phyloP scores from a whole-genome alignment of 2,329 filamentous ascomycete species.

The Paecilomyces sp. region DNA sequence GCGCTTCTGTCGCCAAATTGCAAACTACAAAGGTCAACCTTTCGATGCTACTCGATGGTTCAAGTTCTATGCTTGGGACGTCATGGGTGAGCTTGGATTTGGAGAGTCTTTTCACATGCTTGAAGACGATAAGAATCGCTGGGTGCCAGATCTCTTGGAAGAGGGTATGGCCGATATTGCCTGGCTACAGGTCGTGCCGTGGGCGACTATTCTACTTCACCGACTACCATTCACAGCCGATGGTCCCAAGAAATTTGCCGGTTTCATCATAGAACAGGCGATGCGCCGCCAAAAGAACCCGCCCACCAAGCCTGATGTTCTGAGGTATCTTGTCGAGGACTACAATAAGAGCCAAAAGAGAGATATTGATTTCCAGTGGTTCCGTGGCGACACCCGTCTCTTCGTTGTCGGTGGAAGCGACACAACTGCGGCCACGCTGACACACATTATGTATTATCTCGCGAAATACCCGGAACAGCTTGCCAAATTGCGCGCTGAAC shows the following conservation, averaged over 20 bases:
- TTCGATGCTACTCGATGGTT: not conserved
- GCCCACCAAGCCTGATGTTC: not conserved
- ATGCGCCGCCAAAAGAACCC: not conserved
- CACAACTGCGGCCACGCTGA: slow-evolving; percentile 3
- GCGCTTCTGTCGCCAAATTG: not conserved
- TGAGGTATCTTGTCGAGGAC: not conserved
- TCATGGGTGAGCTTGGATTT: not conserved
- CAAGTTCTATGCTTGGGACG: not conserved
- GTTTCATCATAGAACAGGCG: not conserved
- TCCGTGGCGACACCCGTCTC: not conserved
- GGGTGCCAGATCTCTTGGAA: not conserved
- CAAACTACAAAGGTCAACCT: not conserved
- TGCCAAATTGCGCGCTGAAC: slow-evolving; percentile 3
- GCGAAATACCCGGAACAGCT: slow-evolving; percentile 2
- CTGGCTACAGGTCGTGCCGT: not conserved
- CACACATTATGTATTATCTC: slow-evolving; percentile 2
- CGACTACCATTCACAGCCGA: not conserved
- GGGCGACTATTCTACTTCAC: not conserved
- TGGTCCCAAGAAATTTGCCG: not conserved
- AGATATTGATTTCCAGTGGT: not conserved
- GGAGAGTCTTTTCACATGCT: not conserved
- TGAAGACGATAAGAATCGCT: not conserved
- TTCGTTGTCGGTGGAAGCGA: not conserved
- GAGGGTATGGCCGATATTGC: not conserved
- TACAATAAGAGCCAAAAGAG: not conserved